These are phyloP conservation scores for Aspergillus heteromorphus DNA, from an alignment of 495 filamentous ascomycete genomes.

Conservation along the genomic window DNA sequence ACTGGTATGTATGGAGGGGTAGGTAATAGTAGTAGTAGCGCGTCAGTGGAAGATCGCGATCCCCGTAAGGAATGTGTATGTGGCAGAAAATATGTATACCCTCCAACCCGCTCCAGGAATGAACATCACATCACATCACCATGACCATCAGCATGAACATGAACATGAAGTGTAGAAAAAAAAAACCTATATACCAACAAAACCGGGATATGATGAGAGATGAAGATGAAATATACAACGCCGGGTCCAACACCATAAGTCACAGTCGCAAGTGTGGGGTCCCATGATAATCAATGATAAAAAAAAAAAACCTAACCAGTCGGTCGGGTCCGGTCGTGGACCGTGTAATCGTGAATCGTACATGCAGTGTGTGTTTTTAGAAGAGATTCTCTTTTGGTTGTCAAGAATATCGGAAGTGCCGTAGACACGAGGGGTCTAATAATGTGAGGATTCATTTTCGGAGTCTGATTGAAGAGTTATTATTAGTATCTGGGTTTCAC, in stretches of 20 bases:
- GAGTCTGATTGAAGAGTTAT: not conserved
- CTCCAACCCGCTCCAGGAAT: not conserved
- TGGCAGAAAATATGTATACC: not conserved
- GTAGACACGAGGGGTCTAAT: not conserved
- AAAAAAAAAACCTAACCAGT: too few species aligned
- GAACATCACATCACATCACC: not conserved
- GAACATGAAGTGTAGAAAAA: not conserved
- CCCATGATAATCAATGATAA: not conserved
- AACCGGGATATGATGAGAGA: not conserved
- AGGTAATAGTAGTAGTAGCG: not conserved
- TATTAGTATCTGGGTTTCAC: too few species aligned
- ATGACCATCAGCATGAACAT: not conserved
- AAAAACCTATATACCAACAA: not conserved
- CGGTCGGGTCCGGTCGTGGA: not conserved
- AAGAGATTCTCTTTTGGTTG: not conserved
- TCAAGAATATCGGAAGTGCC: not conserved
- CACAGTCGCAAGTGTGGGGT: not conserved
- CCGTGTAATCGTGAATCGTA: not conserved
- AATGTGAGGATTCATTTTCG: conserved; percentile 1
- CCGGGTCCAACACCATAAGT: not conserved
- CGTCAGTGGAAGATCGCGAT: too few species aligned
- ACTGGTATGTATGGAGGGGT: not conserved
- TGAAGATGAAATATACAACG: not conserved
- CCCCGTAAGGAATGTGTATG: not conserved
- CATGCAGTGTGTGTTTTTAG: not conserved